A percentile compares a stretch with the other conserved stretches of the same genome.
These are phyloP conservation scores for Rhizodiscina lignyota DNA, from an alignment of 495 filamentous ascomycete genomes.

Conservation along the genomic window DNA sequence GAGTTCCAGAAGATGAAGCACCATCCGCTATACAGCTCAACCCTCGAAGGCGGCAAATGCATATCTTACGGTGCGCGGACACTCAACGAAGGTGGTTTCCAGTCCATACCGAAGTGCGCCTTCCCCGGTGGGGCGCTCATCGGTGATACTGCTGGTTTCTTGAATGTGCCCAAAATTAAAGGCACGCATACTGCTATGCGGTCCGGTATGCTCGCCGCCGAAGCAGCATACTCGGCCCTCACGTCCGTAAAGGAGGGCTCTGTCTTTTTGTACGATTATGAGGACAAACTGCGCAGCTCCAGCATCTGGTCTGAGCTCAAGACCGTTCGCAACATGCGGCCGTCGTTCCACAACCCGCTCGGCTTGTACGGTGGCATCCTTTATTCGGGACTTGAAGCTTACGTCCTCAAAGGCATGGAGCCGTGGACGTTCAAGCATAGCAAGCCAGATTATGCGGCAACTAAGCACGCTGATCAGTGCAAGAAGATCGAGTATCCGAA, in stretches of 20 bases:
- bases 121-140: constrained; percentile 95
- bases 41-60: constrained; percentile 87
- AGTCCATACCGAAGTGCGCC: constrained; percentile 90
- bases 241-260: constrained; percentile 35
- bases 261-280: constrained; percentile 90
- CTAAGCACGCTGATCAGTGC: constrained; percentile 62
- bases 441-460: constrained; percentile 53
- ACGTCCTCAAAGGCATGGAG: constrained; percentile 60
- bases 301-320: constrained; percentile 88
- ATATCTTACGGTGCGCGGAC: constrained; percentile 93
- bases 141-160: constrained; percentile 87
- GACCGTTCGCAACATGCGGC: constrained; percentile 93
- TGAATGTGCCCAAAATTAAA: constrained; percentile 98
- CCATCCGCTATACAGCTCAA: constrained; percentile 68
- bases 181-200: constrained; percentile 97
- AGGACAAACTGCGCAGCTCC: constrained; percentile 72
- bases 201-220: constrained; percentile 89
- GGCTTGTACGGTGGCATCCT: constrained; percentile 77
- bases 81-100: constrained; percentile 89
- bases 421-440: constrained; percentile 93
- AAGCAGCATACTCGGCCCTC: constrained; percentile 69
- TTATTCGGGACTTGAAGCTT: constrained; percentile 90
- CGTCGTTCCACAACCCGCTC: constrained; percentile 73
- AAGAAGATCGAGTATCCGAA: constrained; percentile 91
- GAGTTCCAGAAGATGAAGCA: constrained; percentile 99